Base-by-base conservation (phyloP, 805 yeast genomes). In the Wickerhamiella qilinensis region DNA sequence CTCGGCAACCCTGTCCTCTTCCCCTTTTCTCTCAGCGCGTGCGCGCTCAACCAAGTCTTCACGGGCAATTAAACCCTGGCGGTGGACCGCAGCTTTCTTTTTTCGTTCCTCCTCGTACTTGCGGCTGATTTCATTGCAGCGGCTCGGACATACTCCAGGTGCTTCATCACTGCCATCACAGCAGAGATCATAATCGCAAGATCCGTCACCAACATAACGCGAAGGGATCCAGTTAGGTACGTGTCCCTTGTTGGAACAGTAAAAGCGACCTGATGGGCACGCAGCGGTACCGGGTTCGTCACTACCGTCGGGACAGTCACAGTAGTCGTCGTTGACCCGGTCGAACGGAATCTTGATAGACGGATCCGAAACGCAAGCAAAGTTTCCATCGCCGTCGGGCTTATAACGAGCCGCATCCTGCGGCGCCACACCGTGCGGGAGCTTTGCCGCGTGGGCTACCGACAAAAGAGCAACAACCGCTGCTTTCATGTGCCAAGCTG, bases 231-330 rank as follows among this genome's bases (percentile, higher is more conserved):
- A 70, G 8, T 65, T 64, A 0, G 85, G 72, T 3, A 66, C 50
- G 46, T 72, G 78, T 3, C 94, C 94, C 36, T 67, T 62, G 52
- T 91, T 91, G 7, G 57, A 70, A 59, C 98, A 88, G 56, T 73
- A 85, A 51, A 84, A 86, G 35, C 48, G 46, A n/a, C 59, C 58
- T 37, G 43, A 44, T 12, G 61, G 51, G 56, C 97, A 88, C 0
- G 95, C 95, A 30, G 77, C 63, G 1, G 97, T 88, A 0, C 96
- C 96, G 0, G 96, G 95, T 56, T 91, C 97, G 60, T 91, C 98
- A 3, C 86, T 75, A 0, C 97, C 97, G 59, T 91, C 98, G 0
- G 96, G 96, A 61, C 97, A 88, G 52, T 91, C 97, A 59, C 97
- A 88, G 52, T 68, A 77, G 49, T 85, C 79, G 56, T 91, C 96